Evolutionary conservation across 1,139 yeast genomes (phyloP), one percentile per base, ranked within the genome.

Genomic region (Yamadazyma jaroonii): DNA sequence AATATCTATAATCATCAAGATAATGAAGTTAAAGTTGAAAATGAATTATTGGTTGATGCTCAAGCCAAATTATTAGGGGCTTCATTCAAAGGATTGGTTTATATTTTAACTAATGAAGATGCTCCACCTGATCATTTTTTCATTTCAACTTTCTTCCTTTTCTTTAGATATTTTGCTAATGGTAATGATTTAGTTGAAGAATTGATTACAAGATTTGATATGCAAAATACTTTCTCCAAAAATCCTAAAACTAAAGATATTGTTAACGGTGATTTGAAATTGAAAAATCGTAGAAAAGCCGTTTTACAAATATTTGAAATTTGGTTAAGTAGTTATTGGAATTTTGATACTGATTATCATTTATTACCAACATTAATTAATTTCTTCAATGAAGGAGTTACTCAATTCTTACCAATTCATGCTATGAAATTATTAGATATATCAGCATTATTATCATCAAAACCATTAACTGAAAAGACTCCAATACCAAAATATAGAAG

Each of bases 271-370:
- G 77, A 78, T 45, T 64, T 79, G 14, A 69, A 73, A 41, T 52
- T 83, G 36, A 79, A 81, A 50, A 79, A 74, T 47, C 72, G 95
- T 54, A 68, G 95, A 51, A 75, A 80, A 43, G 62, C 83, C 38
- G 79, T 87, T 30, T 79, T 82, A 46, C 78, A 75, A 48, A 68
- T 84, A 59, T 79, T 88, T 51, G 84, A 79, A 52, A 65, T 80
- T 35, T 90, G 97, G 97, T 62, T 89, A 59, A 95, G 87, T 58
- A 82, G 92, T 37, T 88, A 84, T 55, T 90, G 96, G 96, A 77
- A 79, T 48, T 77, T 72, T 39, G 71, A 74, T 25, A 51, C 64
- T 10, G 96, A 88, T 54, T 76, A 74, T 44, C 64, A 61, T 17
- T 67, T 81, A 25, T 60, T 89, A 33, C 79, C 92, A 9, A 81